Evolutionary conservation across 345 rosid genomes (phyloP), one percentile per base, ranked within the genome.

Genomic region (Passiflora organensis): DNA sequence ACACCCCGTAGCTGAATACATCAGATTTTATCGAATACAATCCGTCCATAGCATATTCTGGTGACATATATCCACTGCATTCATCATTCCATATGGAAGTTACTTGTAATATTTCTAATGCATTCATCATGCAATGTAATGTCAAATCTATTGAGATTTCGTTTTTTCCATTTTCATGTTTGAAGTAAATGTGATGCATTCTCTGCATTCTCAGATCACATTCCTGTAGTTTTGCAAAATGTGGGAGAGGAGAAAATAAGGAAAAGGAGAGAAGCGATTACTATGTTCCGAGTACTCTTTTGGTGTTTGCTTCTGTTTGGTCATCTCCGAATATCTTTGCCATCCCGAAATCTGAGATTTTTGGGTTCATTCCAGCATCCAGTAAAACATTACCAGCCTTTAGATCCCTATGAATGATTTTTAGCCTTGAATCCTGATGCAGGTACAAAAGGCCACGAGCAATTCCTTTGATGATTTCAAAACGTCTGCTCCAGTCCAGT

Each of bases 61-160:
- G 91, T n/a, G 96, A 75, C 91, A 83, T 85, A 19, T 83, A 89
- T 19, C 95, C 87, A 19, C 95, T 82, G 72, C 13, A n/a, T 21
- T 4, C 10, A 2, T 22, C 8, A n/a, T 21, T 48, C 10, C 3
- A 59, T 13, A 50, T 24, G 19, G 2, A 24, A 14, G 60, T 22
- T 48, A 6, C n/a, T 15, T 2, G 13, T 19, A 12, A 44, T 9
- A 8, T 20, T 10, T 2, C 20, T 10, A 14, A n/a, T n/a, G n/a
- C n/a, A n/a, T n/a, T n/a, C 4, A 19, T 16, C 16, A 43, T 15
- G 19, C 3, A 8, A 28, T 28, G 8, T 28, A 28, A 28, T 28
- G 34, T n/a, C n/a, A 28, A 28, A 28, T 3, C 34, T 28, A 8
- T 28, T 28, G 8, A 28, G 34, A 28, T 28, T 28, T 28, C 5